Evolutionary conservation across 306 rosid genomes (phyloP).

Genomic region (Fragaria vesca): DNA sequence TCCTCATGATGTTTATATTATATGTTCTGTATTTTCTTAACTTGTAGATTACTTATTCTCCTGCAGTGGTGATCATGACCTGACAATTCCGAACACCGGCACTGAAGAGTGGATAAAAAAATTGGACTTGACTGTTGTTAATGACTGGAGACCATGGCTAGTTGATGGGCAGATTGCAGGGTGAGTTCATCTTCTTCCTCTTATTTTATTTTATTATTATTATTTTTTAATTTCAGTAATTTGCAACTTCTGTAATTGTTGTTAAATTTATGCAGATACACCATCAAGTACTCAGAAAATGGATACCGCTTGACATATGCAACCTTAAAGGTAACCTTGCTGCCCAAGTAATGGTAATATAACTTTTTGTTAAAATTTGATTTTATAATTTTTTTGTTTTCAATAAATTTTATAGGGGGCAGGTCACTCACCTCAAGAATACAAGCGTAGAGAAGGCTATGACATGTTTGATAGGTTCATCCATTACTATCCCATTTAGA

Average conservation of each 20-base stretch:
- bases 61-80: slow-evolving; percentile 35
- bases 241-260: neutral
- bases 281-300: slow-evolving; percentile 18
- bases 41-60: neutral
- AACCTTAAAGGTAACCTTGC: slow-evolving; percentile 23
- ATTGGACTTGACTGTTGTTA: slow-evolving; percentile 15
- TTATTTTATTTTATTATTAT: too few relatives aligned
- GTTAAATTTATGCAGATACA: slow-evolving; percentile 12
- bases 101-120: slow-evolving; percentile 25
- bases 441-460: slow-evolving; percentile 22
- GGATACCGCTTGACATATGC: slow-evolving; percentile 30
- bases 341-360: neutral
- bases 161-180: slow-evolving; percentile 35
- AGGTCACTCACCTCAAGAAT: slow-evolving; percentile 28
- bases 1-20: neutral
- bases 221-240: too few relatives aligned
- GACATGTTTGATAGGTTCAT: slow-evolving; percentile 24
- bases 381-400: neutral
- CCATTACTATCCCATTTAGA: slow-evolving; percentile 15
- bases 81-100: slow-evolving; percentile 18
- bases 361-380: neutral
- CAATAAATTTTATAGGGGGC: slow-evolving; percentile 9
- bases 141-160: slow-evolving; percentile 28
- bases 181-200: slow-evolving; percentile 9
- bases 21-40: neutral